These are phyloP conservation scores for Chaetoscypha palmicola DNA, from an alignment of 2,329 filamentous ascomycete species.

Conservation along the genomic window DNA sequence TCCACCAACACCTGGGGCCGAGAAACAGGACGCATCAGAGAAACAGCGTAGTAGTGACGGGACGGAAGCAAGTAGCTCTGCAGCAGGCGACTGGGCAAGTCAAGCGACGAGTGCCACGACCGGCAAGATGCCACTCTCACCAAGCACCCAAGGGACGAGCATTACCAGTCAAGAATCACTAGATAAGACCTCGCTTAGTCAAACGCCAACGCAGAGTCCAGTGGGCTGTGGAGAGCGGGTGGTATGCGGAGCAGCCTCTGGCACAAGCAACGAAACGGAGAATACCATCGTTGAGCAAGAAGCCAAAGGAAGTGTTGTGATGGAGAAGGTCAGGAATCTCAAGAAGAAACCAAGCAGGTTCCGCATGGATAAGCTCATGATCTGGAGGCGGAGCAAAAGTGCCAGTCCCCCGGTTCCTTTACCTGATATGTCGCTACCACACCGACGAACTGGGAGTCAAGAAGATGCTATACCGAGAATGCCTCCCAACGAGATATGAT, in stretches of 20 bases:
- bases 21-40: conserved; percentile 10
- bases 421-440: conserved; percentile 3
- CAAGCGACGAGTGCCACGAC: conserved; percentile 58
- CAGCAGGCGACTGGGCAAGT: conserved; percentile 53
- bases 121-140: conserved; percentile 56
- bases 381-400: conserved; percentile 30
- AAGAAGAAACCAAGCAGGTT: conserved; percentile 59
- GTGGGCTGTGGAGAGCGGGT: conserved; percentile 28
- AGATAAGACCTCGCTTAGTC: conserved; percentile 10
- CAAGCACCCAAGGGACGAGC: conserved; percentile 59
- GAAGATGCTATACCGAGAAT: conserved; percentile 1
- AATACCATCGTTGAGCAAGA: conserved; percentile 5
- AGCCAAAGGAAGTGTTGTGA: conserved; percentile 36
- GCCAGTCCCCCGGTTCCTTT: conserved; percentile 25
- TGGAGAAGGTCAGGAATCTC: conserved; percentile 42
- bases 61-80: conserved; percentile 52
- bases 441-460: conserved; percentile 7
- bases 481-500: neutral
- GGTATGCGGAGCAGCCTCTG: conserved; percentile 20
- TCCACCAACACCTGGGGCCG: conserved; percentile 16
- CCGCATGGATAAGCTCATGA: conserved; percentile 43
- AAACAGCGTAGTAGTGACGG: conserved; percentile 52
- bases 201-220: conserved; percentile 15
- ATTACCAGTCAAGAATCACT: conserved; percentile 46
- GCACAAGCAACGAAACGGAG: neutral